These are phyloP conservation scores for Obelidium mucronatum DNA, from an alignment of 192 early-diverging fungal genomes.

Conservation along the genomic window DNA sequence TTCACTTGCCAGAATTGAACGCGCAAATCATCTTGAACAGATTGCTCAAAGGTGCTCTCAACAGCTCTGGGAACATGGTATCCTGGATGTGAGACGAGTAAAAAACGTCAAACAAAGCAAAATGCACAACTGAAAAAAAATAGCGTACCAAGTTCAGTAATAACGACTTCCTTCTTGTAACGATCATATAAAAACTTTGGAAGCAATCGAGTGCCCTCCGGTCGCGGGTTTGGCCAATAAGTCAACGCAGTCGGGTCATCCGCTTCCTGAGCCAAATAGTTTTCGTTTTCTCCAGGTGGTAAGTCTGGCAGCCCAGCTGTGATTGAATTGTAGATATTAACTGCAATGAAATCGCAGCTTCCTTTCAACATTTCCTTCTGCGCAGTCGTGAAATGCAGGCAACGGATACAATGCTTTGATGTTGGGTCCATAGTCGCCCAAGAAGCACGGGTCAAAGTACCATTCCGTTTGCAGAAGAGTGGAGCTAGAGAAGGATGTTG, in stretches of 20 bases:
- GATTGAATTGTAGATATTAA: slow-evolving; percentile 50
- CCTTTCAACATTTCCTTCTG: slow-evolving; percentile 45
- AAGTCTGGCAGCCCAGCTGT: background rate
- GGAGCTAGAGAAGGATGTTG: background rate
- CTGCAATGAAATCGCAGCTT: slow-evolving; percentile 53
- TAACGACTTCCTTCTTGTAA: slow-evolving; percentile 19
- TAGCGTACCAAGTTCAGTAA: slow-evolving; percentile 15
- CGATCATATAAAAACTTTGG: slow-evolving; percentile 22
- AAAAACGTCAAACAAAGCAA: background rate
- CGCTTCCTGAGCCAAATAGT: slow-evolving; percentile 19
- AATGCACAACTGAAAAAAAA: too few species aligned
- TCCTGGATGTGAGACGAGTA: background rate
- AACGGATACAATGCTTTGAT: slow-evolving; percentile 20
- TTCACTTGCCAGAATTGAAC: slow-evolving; percentile 28
- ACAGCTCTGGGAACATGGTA: slow-evolving; percentile 21
- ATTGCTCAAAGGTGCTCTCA: slow-evolving; percentile 21
- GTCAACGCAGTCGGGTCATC: slow-evolving; percentile 13
- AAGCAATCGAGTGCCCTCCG: background rate
- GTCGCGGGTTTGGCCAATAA: slow-evolving; percentile 30
- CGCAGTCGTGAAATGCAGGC: slow-evolving; percentile 44
- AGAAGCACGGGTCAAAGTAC: slow-evolving; percentile 48
- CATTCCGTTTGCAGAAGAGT: slow-evolving; percentile 23
- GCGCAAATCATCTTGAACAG: slow-evolving; percentile 28
- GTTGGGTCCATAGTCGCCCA: slow-evolving; percentile 39
- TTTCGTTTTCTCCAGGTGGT: slow-evolving; percentile 1